phyloP scores from a whole-genome alignment of 2,329 filamentous ascomycete genomes.

The Fusarium gaditjirri region DNA sequence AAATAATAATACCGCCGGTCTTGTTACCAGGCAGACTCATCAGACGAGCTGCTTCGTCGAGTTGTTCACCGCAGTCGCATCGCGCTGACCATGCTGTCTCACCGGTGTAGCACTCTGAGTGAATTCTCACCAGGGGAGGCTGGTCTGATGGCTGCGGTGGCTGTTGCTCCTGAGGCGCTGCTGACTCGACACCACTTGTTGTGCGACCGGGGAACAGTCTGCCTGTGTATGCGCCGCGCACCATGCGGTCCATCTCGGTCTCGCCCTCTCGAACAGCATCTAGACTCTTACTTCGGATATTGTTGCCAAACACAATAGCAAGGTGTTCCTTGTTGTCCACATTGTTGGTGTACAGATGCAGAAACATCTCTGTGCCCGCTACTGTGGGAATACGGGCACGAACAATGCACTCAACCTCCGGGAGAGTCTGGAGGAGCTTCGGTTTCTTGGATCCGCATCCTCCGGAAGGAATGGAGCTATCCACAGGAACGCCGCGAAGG shows the following conservation, averaged over 20 bases:
- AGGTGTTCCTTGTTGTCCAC: slow-evolving; percentile 96
- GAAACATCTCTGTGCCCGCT: slow-evolving; percentile 92
- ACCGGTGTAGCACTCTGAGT: slow-evolving; percentile 98
- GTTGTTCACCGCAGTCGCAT: slow-evolving; percentile 97
- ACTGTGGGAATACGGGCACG: slow-evolving; percentile 95
- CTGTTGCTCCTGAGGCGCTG: slow-evolving; percentile 28
- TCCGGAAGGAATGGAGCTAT: slow-evolving; percentile 66
- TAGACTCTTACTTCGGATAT: slow-evolving; percentile 79
- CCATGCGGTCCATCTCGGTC: slow-evolving; percentile 91
- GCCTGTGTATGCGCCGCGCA: slow-evolving; percentile 91
- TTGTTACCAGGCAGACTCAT: slow-evolving; percentile 78
- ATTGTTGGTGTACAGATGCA: slow-evolving; percentile 94
- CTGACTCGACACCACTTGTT: slow-evolving; percentile 70
- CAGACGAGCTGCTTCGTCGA: slow-evolving; percentile 93
- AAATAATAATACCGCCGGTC: slow-evolving; percentile 90
- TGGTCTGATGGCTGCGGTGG: slow-evolving; percentile 26
- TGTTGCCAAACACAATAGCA: slow-evolving; percentile 93
- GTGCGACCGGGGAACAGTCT: slow-evolving; percentile 86
- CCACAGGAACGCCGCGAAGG: slow-evolving; percentile 67
- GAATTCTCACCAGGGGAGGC: slow-evolving; percentile 85
- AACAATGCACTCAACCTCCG: slow-evolving; percentile 91
- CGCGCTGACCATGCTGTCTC: slow-evolving; percentile 98
- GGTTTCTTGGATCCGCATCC: slow-evolving; percentile 74
- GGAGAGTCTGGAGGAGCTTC: slow-evolving; percentile 78
- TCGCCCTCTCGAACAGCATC: slow-evolving; percentile 79